Conservation (phyloP, 1,284 basidiomycete species). For the Cryptococcus sp. region DNA sequence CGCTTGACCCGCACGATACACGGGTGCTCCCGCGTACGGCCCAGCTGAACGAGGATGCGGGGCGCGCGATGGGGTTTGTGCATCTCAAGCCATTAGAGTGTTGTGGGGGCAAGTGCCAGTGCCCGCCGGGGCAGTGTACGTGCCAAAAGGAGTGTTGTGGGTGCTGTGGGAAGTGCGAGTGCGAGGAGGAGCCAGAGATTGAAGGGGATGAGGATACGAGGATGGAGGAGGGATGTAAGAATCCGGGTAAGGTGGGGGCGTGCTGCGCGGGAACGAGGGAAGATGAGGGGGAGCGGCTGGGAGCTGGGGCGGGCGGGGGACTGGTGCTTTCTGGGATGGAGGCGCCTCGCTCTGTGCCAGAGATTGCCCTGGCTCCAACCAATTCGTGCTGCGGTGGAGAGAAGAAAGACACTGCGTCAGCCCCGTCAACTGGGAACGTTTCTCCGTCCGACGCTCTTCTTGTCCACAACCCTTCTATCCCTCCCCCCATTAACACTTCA, state of each 20-base stretch:
- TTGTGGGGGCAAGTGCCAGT: conserved; percentile 50
- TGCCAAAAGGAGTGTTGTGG: conserved; percentile 51
- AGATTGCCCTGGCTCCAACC: too few species aligned
- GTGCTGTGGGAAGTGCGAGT: conserved; percentile 46
- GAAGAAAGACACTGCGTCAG: too few species aligned
- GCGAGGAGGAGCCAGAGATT: conserved; percentile 27
- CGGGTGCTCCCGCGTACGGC: conserved; percentile 39
- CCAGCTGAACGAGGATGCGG: conserved; percentile 34
- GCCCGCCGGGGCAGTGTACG: conserved; percentile 44
- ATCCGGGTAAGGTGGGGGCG: not conserved
- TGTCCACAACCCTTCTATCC: too few species aligned
- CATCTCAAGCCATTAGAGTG: conserved; percentile 49
- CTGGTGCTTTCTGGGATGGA: too few species aligned
- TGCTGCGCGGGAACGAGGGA: conserved; percentile 7
- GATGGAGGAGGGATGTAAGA: conserved; percentile 4
- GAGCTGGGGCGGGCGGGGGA: too few species aligned
- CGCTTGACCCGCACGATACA: conserved; percentile 40
- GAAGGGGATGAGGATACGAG: conserved; percentile 21
- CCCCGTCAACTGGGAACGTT: too few species aligned
- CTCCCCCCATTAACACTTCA: too few species aligned
- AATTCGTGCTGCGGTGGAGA: too few species aligned
- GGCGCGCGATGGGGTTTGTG: conserved; percentile 39
- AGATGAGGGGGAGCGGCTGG: too few species aligned
- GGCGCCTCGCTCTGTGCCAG: too few species aligned
- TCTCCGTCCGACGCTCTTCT: too few species aligned